phyloP scores from a whole-genome alignment of 139 green algal species.

The Dunaliella sp. region DNA sequence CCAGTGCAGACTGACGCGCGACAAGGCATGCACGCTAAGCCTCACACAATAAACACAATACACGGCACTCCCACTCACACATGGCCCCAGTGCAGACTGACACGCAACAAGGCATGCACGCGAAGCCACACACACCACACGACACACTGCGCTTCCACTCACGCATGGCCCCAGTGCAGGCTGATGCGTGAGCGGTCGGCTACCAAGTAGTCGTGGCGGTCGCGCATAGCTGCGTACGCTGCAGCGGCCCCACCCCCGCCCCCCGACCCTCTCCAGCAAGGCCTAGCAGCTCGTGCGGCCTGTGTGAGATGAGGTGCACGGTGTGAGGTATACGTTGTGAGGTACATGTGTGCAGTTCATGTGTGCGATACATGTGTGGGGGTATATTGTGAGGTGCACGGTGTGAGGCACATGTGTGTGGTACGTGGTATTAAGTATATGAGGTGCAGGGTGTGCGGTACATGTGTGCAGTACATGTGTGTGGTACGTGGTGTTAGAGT shows the following conservation, averaged over 20 bases:
- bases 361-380: too few species aligned
- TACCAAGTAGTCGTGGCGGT: neutral
- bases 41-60: neutral
- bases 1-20: neutral
- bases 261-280: neutral
- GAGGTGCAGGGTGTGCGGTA: too few species aligned
- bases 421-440: too few species aligned
- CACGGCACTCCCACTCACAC: neutral
- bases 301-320: too few species aligned
- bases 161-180: neutral
- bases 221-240: neutral
- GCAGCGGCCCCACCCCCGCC: neutral
- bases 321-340: too few species aligned
- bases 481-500: too few species aligned
- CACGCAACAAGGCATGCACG: neutral
- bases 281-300: neutral
- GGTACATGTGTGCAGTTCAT: too few species aligned
- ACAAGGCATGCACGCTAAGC: neutral
- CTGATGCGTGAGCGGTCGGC: constrained; percentile 6
- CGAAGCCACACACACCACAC: too few species aligned
- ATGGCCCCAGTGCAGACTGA: neutral
- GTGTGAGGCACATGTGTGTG: too few species aligned
- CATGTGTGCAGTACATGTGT: too few species aligned
- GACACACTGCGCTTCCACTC: neutral
- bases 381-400: too few species aligned